Evolutionary conservation across 768 basidiomycete species (phyloP), one percentile per base, ranked within the genome.

Genomic region (Tephrocybe rancida): DNA sequence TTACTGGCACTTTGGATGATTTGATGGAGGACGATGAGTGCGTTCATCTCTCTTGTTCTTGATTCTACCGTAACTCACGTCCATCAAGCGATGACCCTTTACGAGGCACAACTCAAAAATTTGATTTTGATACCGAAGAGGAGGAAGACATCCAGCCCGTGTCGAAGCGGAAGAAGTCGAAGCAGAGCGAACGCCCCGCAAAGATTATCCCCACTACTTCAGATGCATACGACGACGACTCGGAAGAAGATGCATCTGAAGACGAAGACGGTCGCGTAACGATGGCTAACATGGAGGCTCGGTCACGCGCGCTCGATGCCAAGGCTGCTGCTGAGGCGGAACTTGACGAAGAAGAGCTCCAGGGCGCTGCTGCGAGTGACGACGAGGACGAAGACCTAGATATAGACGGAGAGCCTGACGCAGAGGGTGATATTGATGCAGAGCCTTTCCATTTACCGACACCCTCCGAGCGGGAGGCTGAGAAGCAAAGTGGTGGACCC

Each of bases 281-380:
- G 6, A 84, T 85, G 71, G 81, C 80, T 22, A 94, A 92, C 63
- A 91, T 94, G 80, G 92, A 89, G 58, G 82, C 84, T 32, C 85
- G 85, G 24, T 93, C 92, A 41, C 83, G 83, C 50, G 89, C 88
- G 47, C 70, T 93, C 45, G 92, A 94, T 60, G 85, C 78, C 19
- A 73, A 79, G 58, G 85, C 84, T 5, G 79, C 77, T 22, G 83
- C 73, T 10, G 89, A 92, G 52, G 90, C 86, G 2, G 82, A 83
- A 64, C 72, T 90, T 24, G 88, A 89, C 61, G 67, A 77, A 0
- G 81, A 84, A 61, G 90, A 92, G 61, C 66, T 85, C 45, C 84
- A 83, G 45, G 86, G 79, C 0, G 84, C 73, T 16, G 64, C 72
- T 10, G 79, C 60, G 24, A 77, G 67, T n/a, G 79, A 72, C 1